phyloP scores from a whole-genome alignment of 1,284 basidiomycete species.

The Blastosporella zonata region DNA sequence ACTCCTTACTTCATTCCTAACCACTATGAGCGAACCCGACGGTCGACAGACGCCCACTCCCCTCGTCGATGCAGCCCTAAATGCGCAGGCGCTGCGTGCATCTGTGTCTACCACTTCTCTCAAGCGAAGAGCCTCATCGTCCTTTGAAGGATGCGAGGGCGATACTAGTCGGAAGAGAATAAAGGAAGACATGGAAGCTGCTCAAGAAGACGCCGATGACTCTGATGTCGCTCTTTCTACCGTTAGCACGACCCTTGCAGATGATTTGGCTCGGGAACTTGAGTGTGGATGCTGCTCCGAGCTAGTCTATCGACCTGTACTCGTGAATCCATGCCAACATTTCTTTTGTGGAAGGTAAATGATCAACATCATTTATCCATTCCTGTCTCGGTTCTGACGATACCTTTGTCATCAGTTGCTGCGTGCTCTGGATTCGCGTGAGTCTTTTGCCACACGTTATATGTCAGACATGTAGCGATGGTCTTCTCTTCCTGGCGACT shows the following conservation, averaged over 20 bases:
- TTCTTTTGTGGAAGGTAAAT: conserved; percentile 80
- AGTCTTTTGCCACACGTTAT: conserved; percentile 34
- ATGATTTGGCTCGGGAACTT: conserved; percentile 67
- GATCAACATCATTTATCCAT: not conserved
- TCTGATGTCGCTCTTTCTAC: conserved; percentile 4
- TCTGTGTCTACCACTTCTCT: conserved; percentile 32
- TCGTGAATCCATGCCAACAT: conserved; percentile 78
- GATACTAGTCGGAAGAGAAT: conserved; percentile 55
- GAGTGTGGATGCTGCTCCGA: conserved; percentile 81
- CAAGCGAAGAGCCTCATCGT: conserved; percentile 62
- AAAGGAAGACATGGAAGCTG: conserved; percentile 42
- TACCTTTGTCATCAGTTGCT: conserved; percentile 48
- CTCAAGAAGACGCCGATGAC: conserved; percentile 17
- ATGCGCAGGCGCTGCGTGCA: conserved; percentile 18
- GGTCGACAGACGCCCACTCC: conserved; percentile 6
- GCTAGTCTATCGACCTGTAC: conserved; percentile 71
- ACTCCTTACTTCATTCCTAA: conserved; percentile 11
- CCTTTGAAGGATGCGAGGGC: conserved; percentile 49
- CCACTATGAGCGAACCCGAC: conserved; percentile 25
- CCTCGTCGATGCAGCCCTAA: conserved; percentile 15
- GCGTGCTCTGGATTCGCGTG: conserved; percentile 74
- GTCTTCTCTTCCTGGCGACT: conserved; percentile 2
- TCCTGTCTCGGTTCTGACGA: conserved; percentile 1
- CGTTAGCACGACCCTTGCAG: conserved; percentile 38
- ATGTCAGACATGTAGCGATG: conserved; percentile 12